Evolutionary conservation across 495 filamentous ascomycete genomes (phyloP).

Genomic region (Podospora pseudopauciseta): DNA sequence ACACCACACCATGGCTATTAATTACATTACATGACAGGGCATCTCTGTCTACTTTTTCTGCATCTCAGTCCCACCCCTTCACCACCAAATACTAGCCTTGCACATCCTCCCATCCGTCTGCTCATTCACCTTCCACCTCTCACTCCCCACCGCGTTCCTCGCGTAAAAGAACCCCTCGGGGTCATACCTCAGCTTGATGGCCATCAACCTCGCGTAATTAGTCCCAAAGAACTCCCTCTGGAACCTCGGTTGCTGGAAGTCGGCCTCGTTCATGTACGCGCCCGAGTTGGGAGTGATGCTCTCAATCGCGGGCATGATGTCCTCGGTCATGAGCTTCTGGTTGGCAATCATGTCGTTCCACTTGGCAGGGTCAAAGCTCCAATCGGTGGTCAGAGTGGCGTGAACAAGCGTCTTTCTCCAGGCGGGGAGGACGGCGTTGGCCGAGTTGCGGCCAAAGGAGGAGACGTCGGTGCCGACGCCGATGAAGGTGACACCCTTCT

Average conservation of each 20-base stretch:
- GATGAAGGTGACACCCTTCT: slow-evolving; percentile 39
- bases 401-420: slow-evolving; percentile 33
- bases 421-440: slow-evolving; percentile 54
- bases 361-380: slow-evolving; percentile 28
- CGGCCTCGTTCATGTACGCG: slow-evolving; percentile 50
- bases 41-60: too few relatives aligned
- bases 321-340: slow-evolving; percentile 33
- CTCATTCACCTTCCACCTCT: slow-evolving; percentile 26
- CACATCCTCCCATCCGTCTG: slow-evolving; percentile 31
- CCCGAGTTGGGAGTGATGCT: slow-evolving; percentile 36
- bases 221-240: slow-evolving; percentile 51
- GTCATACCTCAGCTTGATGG: slow-evolving; percentile 53
- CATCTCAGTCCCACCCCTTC: not conserved
- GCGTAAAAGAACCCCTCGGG: slow-evolving; percentile 52
- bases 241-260: slow-evolving; percentile 48
- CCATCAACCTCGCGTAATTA: slow-evolving; percentile 41
- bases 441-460: slow-evolving; percentile 16
- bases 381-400: slow-evolving; percentile 24
- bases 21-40: too few relatives aligned
- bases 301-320: slow-evolving; percentile 33
- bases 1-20: too few relatives aligned
- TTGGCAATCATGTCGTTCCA: slow-evolving; percentile 24
- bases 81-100: slow-evolving; percentile 5
- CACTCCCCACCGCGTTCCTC: slow-evolving; percentile 45
- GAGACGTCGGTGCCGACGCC: slow-evolving; percentile 35